These are phyloP conservation scores for Cercospora sp. DNA, from an alignment of 2,329 filamentous ascomycete species.

Conservation along the genomic window DNA sequence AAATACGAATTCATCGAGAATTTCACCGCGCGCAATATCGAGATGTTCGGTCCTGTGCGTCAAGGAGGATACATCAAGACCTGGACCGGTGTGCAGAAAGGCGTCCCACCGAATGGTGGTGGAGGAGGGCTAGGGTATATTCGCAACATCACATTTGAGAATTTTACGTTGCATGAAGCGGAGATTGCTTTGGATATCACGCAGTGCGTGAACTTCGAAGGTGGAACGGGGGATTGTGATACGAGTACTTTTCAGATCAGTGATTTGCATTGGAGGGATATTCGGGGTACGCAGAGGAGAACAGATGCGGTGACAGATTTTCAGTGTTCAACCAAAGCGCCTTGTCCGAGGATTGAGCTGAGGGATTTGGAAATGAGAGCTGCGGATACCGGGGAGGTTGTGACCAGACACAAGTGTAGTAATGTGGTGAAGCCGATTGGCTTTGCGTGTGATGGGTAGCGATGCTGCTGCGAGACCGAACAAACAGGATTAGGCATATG, in stretches of 20 bases:
- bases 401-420: constrained; percentile 17
- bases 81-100: constrained; percentile 50
- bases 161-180: constrained; percentile 34
- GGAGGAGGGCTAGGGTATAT: constrained; percentile 56
- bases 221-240: constrained; percentile 31
- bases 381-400: constrained; percentile 3
- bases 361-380: constrained; percentile 14
- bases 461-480: not conserved
- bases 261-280: constrained; percentile 36
- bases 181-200: constrained; percentile 32
- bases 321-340: constrained; percentile 34
- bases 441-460: constrained; percentile 18
- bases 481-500: not conserved
- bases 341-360: constrained; percentile 32
- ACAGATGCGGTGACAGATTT: constrained; percentile 29
- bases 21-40: constrained; percentile 52
- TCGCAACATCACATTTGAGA: constrained; percentile 41
- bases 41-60: constrained; percentile 32
- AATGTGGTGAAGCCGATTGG: constrained; percentile 19
- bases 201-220: constrained; percentile 35
- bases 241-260: constrained; percentile 44
- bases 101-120: constrained; percentile 52
- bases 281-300: constrained; percentile 35
- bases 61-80: constrained; percentile 51
- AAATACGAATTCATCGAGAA: constrained; percentile 54